These are phyloP conservation scores for Erysiphe pulchra DNA, from an alignment of 2,329 filamentous ascomycete genomes.

Conservation along the genomic window DNA sequence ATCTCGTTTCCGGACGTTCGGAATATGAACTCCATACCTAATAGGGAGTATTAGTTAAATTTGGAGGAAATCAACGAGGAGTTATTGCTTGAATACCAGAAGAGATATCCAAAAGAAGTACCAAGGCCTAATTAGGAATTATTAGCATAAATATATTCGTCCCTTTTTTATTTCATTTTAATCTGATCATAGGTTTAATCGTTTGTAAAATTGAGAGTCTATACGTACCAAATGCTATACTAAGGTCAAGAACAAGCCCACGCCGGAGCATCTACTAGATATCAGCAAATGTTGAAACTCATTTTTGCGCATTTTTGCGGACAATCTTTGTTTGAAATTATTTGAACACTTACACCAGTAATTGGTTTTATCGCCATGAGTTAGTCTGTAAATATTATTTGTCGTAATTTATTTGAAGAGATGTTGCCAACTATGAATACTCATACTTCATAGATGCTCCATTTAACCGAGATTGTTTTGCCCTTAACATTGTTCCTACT, in stretches of 20 bases:
- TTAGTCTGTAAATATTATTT: slow-evolving; percentile 1
- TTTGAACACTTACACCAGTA: slow-evolving; percentile 13
- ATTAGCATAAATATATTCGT: background rate
- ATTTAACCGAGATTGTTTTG: no score
- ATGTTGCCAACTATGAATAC: background rate
- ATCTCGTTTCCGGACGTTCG: slow-evolving; percentile 16
- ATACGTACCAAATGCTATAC: slow-evolving; percentile 26
- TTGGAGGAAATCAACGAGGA: background rate
- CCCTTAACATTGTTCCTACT: no score
- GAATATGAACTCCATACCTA: slow-evolving; percentile 19
- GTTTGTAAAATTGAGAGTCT: no score
- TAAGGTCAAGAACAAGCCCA: slow-evolving; percentile 29
- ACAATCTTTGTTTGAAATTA: no score
- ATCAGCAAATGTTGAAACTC: slow-evolving; percentile 8
- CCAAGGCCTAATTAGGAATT: slow-evolving; percentile 22
- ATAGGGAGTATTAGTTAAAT: background rate
- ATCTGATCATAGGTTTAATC: no score
- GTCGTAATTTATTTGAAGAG: background rate
- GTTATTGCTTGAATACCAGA: slow-evolving; percentile 19
- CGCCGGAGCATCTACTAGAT: slow-evolving; percentile 27
- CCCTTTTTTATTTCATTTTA: background rate
- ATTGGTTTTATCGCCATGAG: slow-evolving; percentile 15
- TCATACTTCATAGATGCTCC: no score
- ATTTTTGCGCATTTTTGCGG: no score
- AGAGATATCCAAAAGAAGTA: slow-evolving; percentile 24